phyloP scores from a whole-genome alignment of 2,329 filamentous ascomycete species.

The Sporothrix variecibatus region DNA sequence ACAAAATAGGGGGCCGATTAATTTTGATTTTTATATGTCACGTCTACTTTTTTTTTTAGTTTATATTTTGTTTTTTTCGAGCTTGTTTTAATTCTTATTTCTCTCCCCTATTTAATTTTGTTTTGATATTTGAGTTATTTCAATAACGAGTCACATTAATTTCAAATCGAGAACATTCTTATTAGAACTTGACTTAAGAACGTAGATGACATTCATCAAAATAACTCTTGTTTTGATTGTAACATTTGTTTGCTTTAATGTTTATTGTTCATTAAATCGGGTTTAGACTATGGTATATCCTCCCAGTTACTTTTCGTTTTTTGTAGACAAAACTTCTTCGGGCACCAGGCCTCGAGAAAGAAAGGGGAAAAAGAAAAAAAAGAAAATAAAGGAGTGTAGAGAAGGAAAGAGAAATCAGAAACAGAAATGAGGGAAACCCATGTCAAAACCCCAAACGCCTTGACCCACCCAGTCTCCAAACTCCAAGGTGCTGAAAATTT shows the following conservation, averaged over 20 bases:
- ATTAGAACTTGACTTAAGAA: no score
- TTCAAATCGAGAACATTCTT: no score
- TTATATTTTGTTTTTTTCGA: not conserved
- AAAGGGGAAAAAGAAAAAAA: not conserved
- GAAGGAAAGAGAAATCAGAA: not conserved
- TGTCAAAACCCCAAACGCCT: not conserved
- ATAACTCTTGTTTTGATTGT: no score
- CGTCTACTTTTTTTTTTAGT: no score
- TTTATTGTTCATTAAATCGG: not conserved
- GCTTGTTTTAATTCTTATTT: not conserved
- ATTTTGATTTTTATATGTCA: not conserved
- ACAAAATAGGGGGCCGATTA: not conserved
- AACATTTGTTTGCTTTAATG: not conserved
- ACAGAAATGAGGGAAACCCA: not conserved
- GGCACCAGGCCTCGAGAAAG: conserved; percentile 5
- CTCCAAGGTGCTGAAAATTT: not conserved
- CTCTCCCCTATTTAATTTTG: not conserved
- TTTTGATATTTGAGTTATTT: not conserved
- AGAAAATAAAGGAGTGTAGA: no score
- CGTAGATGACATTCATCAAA: no score
- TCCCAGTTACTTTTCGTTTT: not conserved
- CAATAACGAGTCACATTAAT: no score
- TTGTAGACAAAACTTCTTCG: not conserved
- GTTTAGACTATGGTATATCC: not conserved
- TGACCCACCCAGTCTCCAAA: not conserved